A percentile compares a stretch with the other conserved stretches of the same genome.
These are phyloP conservation scores for Barbarea vulgaris DNA, from an alignment of 345 rosid genomes.

Conservation along the genomic window DNA sequence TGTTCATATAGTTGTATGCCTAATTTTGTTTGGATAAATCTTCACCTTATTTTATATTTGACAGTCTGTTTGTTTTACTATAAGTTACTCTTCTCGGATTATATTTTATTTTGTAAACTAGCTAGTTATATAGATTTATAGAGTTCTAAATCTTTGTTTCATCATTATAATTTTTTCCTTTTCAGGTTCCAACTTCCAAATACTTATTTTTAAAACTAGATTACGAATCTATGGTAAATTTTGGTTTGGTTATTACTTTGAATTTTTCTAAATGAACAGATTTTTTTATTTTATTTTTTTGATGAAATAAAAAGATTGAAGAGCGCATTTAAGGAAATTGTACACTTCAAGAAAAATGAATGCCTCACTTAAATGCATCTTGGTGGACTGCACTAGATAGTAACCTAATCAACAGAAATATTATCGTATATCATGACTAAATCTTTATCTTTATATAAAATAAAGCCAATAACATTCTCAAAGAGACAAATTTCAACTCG, in stretches of 20 bases:
- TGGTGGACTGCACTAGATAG: constrained; percentile 28
- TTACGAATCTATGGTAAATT: background rate
- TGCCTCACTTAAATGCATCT: constrained; percentile 32
- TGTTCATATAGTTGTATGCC: constrained; percentile 16
- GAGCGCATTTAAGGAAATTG: constrained; percentile 36
- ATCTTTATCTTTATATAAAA: constrained; percentile 19
- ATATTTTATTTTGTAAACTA: background rate
- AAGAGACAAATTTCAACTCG: constrained; percentile 11
- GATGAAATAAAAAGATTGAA: background rate
- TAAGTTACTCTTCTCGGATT: background rate
- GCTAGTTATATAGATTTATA: background rate
- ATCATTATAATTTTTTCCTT: background rate
- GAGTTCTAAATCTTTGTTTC: background rate
- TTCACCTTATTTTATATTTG: background rate
- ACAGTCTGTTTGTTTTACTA: background rate
- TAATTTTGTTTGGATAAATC: background rate
- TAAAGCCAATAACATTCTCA: constrained; percentile 18
- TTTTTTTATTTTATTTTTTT: too few relatives aligned
- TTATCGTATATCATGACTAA: background rate
- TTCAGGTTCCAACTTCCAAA: background rate
- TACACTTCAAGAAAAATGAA: constrained; percentile 42
- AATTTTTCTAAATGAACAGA: background rate
- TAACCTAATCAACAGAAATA: background rate
- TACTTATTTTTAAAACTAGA: background rate
- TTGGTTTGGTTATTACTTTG: background rate